Conservation (phyloP, 129 eudicot species). For the Artemisia tridentata region DNA sequence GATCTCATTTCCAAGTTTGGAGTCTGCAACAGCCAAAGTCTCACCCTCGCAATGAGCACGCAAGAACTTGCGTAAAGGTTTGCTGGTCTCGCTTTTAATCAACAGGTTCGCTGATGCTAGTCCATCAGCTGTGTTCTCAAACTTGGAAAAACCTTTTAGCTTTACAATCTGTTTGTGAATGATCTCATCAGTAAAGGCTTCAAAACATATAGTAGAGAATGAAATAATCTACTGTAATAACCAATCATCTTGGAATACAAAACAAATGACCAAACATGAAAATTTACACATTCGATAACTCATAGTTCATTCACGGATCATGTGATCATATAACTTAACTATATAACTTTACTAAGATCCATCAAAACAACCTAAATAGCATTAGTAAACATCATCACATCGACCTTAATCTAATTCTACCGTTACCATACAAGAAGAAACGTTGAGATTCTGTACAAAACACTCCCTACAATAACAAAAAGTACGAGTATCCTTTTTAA, state of each 20-base stretch:
- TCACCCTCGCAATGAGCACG: constrained; percentile 89
- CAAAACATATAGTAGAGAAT: neutral
- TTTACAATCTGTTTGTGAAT: constrained; percentile 59
- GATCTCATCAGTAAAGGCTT: constrained; percentile 14
- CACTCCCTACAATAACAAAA: too few species aligned
- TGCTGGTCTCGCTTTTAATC: constrained; percentile 81
- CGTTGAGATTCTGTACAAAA: too few species aligned
- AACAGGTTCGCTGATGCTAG: constrained; percentile 61
- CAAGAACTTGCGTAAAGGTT: constrained; percentile 89
- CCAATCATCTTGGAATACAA: too few species aligned
- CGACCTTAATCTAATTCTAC: too few species aligned
- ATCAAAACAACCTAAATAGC: too few species aligned
- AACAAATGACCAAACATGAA: too few species aligned
- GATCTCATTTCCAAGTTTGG: constrained; percentile 72
- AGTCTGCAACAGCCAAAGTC: constrained; percentile 78
- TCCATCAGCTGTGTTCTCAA: constrained; percentile 91
- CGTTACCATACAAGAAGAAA: too few species aligned
- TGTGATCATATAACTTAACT: neutral
- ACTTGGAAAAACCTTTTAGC: constrained; percentile 92
- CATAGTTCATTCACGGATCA: neutral
- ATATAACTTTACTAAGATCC: too few species aligned
- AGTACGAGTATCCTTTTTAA: too few species aligned
- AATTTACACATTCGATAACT: too few species aligned
- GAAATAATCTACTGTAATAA: neutral
- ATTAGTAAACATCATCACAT: too few species aligned